These are phyloP conservation scores for Beta corolliflora DNA, from an alignment of 179 eudicot genomes.

Conservation along the genomic window DNA sequence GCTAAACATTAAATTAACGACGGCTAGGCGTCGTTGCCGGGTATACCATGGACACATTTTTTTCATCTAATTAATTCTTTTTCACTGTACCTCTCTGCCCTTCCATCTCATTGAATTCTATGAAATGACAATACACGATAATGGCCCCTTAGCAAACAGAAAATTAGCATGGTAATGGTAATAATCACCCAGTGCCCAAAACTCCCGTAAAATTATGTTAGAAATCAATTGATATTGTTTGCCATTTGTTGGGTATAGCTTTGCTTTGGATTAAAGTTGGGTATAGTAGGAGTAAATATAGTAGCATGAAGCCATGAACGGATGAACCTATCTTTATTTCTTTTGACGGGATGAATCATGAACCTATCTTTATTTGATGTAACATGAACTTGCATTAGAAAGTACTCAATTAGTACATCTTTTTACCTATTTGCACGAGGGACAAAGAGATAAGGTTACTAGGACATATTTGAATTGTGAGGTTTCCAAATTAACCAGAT, in stretches of 20 bases:
- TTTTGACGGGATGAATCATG: too few relatives aligned
- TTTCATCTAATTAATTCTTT: background rate
- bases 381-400: too few relatives aligned
- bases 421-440: background rate
- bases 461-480: background rate
- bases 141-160: too few relatives aligned
- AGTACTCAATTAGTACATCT: background rate
- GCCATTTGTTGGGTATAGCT: too few relatives aligned
- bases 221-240: conserved; percentile 5
- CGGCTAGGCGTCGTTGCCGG: too few relatives aligned
- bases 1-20: too few relatives aligned
- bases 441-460: background rate
- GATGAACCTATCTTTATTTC: too few relatives aligned
- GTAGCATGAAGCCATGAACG: too few relatives aligned
- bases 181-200: conserved; percentile 28
- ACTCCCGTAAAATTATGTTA: conserved; percentile 32
- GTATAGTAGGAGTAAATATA: too few relatives aligned
- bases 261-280: too few relatives aligned
- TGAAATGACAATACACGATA: conserved; percentile 27
- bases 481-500: background rate
- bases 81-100: background rate
- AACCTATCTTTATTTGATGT: too few relatives aligned
- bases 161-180: conserved; percentile 19
- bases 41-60: too few relatives aligned
- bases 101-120: conserved; percentile 28